A percentile compares a stretch with the other conserved stretches of the same genome.
Conservation (phyloP, 345 rosid genomes). For the Fremontodendron californicum region DNA sequence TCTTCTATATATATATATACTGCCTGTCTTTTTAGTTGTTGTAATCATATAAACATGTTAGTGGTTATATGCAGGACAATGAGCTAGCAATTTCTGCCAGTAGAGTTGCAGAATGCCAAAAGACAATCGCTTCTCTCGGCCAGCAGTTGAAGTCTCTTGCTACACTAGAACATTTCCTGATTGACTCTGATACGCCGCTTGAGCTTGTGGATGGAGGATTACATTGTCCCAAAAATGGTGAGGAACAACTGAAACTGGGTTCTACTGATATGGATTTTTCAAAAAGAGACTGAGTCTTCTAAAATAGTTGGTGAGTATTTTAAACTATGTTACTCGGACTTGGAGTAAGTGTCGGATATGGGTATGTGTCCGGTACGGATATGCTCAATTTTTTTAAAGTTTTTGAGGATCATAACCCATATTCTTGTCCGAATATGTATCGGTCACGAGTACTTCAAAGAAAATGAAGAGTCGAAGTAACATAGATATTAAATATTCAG, state of each 20-base stretch:
- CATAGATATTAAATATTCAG: background rate
- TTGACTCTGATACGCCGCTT: conserved; percentile 32
- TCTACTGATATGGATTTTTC: conserved; percentile 16
- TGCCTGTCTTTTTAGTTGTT: background rate
- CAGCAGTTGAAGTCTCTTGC: conserved; percentile 57
- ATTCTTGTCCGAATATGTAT: too few relatives aligned
- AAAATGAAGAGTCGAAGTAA: too few relatives aligned
- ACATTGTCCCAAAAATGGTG: conserved; percentile 10
- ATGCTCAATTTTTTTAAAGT: too few relatives aligned
- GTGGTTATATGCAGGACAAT: conserved; percentile 39
- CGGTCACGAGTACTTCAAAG: too few relatives aligned
- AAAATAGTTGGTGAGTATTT: conserved; percentile 11
- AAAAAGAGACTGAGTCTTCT: background rate
- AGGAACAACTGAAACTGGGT: conserved; percentile 6
- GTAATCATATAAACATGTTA: background rate
- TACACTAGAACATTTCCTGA: conserved; percentile 49
- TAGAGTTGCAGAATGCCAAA: conserved; percentile 76
- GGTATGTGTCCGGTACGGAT: too few relatives aligned
- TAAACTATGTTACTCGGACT: too few relatives aligned
- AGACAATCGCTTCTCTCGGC: conserved; percentile 70
- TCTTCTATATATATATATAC: too few relatives aligned
- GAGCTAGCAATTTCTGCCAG: conserved; percentile 64
- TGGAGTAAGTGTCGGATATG: too few relatives aligned
- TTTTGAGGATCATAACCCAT: too few relatives aligned
- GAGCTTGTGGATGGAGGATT: conserved; percentile 19